A percentile compares a stretch with the other conserved stretches of the same genome.
Evolutionary conservation across 1,139 yeast genomes (phyloP).

Genomic region (Protomyces inouyei): DNA sequence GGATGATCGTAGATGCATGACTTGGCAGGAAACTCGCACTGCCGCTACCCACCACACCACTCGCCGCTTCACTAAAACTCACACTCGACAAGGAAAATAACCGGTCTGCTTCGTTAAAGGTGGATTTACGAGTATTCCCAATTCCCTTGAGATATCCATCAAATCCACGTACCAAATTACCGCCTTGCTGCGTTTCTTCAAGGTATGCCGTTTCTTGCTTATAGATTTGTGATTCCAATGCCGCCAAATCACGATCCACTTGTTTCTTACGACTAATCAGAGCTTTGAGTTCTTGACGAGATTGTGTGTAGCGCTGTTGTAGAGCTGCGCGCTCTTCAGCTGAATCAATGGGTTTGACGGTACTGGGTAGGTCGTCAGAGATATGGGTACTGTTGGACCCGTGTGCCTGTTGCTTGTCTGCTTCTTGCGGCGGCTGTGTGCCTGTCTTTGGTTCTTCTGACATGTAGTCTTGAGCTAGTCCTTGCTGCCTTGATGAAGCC

Average conservation of each 20-base stretch:
- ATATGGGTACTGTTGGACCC: too few species aligned
- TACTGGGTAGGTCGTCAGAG: background rate
- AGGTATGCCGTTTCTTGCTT: conserved; percentile 75
- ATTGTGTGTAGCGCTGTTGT: conserved; percentile 57
- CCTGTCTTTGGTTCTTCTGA: background rate
- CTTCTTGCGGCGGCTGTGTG: too few species aligned
- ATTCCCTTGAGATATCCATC: conserved; percentile 64
- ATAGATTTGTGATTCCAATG: conserved; percentile 73
- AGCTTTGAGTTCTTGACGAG: conserved; percentile 63
- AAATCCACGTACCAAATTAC: conserved; percentile 84
- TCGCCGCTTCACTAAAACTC: conserved; percentile 46
- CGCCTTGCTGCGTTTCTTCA: conserved; percentile 57
- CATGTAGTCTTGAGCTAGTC: background rate
- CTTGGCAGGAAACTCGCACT: background rate
- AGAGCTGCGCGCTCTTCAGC: conserved; percentile 9
- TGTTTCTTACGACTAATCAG: conserved; percentile 60
- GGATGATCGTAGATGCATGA: background rate
- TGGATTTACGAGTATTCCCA: conserved; percentile 42
- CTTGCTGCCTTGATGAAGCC: background rate
- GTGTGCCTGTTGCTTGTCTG: too few species aligned
- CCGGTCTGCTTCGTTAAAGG: conserved; percentile 73
- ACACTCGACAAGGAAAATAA: conserved; percentile 78
- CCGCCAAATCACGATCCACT: conserved; percentile 57
- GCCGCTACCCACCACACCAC: background rate
- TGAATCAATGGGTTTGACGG: background rate